Percentiles rank a stretch among this genome's conserved stretches.
Conservation (phyloP, 768 basidiomycete genomes). For the Asterophora parasitica region DNA sequence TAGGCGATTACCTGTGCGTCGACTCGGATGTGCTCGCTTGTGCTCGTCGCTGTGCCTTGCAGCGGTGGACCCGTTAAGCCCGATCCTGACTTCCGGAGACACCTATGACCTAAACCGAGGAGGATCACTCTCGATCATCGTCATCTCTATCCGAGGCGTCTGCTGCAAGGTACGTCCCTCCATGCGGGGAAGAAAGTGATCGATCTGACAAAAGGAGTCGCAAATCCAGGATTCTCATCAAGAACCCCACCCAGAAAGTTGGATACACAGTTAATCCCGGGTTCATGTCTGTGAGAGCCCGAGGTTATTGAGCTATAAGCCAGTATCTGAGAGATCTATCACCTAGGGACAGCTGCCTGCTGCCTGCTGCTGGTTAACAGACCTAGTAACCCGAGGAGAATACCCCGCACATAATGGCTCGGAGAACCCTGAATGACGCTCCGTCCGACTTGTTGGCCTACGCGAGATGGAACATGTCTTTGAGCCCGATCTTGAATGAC, state of each 20-base stretch:
- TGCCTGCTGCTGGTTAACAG: background rate
- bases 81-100: background rate
- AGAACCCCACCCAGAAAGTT: constrained; percentile 10
- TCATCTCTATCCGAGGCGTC: constrained; percentile 13
- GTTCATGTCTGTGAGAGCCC: constrained; percentile 10
- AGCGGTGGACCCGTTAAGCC: background rate
- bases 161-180: background rate
- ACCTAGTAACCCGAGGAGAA: constrained; percentile 5
- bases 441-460: background rate
- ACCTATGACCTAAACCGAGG: constrained; percentile 5
- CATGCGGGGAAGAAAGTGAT: constrained; percentile 7
- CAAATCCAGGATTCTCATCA: constrained; percentile 7
- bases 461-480: constrained; percentile 1
- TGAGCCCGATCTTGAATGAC: background rate
- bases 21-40: background rate
- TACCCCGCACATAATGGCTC: background rate
- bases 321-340: constrained; percentile 7
- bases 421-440: constrained; percentile 2
- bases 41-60: background rate
- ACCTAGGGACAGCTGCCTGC: background rate
- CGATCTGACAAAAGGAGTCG: constrained; percentile 5
- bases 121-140: background rate
- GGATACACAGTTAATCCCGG: constrained; percentile 6
- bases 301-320: constrained; percentile 5
- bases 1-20: no score